Percentiles rank a stretch among this genome's conserved stretches.
phyloP scores from a whole-genome alignment of 306 rosid genomes.

The Morella rubra region DNA sequence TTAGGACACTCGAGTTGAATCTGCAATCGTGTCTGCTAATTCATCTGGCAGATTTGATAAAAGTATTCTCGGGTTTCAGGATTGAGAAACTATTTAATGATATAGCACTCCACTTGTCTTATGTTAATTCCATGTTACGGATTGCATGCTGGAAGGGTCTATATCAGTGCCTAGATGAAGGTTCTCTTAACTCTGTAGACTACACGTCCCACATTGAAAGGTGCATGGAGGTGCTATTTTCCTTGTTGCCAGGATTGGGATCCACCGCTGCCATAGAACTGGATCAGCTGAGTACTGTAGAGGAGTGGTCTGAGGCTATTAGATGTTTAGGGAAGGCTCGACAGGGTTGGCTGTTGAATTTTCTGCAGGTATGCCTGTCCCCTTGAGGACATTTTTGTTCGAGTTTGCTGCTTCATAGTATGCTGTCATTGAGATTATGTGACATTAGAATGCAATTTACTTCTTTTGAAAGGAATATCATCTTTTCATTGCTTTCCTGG shows the following conservation, averaged over 20 bases:
- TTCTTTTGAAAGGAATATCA: neutral
- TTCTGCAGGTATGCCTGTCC: constrained; percentile 57
- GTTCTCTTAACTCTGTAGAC: constrained; percentile 55
- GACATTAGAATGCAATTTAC: neutral
- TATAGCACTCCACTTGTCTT: constrained; percentile 51
- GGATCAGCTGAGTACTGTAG: constrained; percentile 32
- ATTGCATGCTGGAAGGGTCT: constrained; percentile 94
- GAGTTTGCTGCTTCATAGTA: constrained; percentile 4
- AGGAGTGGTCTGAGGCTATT: constrained; percentile 79
- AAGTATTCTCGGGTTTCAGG: constrained; percentile 81
- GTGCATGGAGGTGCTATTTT: constrained; percentile 78
- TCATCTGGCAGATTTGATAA: constrained; percentile 73
- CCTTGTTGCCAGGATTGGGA: constrained; percentile 54
- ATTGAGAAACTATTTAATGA: constrained; percentile 67
- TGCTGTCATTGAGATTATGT: neutral
- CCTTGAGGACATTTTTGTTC: neutral
- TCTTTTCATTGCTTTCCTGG: neutral
- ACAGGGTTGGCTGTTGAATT: constrained; percentile 60
- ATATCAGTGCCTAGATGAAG: constrained; percentile 65
- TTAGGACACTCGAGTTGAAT: constrained; percentile 70
- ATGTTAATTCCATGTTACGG: constrained; percentile 46
- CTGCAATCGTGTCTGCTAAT: constrained; percentile 65
- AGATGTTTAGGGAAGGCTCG: constrained; percentile 84
- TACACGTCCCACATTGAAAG: constrained; percentile 60
- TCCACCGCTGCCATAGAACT: constrained; percentile 27